A percentile compares a stretch with the other conserved stretches of the same genome.
Evolutionary conservation across 2,329 filamentous ascomycete species (phyloP).

Genomic region (Hortaea sp.): DNA sequence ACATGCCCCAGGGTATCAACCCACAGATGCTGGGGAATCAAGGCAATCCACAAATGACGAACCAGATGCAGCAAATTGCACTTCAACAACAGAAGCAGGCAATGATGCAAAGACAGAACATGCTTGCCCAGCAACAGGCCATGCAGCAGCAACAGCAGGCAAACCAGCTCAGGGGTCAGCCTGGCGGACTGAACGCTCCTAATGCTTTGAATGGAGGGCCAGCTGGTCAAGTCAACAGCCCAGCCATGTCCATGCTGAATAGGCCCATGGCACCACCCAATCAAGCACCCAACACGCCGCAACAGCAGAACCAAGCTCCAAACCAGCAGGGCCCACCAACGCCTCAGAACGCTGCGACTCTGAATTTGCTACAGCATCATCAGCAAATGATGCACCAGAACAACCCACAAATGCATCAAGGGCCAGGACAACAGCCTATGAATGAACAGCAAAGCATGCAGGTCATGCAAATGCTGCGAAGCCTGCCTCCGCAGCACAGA

Average conservation of each 20-base stretch:
- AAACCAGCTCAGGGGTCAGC: slow-evolving; percentile 37
- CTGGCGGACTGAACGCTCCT: slow-evolving; percentile 35
- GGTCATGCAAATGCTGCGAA: slow-evolving; percentile 16
- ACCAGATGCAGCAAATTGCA: slow-evolving; percentile 32
- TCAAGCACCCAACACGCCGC: slow-evolving; percentile 26
- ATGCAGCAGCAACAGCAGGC: slow-evolving; percentile 35
- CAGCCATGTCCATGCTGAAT: slow-evolving; percentile 41
- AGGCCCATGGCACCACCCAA: slow-evolving; percentile 38
- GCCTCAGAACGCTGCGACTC: slow-evolving; percentile 15
- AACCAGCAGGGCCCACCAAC: slow-evolving; percentile 15
- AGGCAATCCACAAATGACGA: slow-evolving; percentile 12
- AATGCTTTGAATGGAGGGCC: slow-evolving; percentile 27
- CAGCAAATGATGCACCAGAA: slow-evolving; percentile 23
- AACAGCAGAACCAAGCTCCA: slow-evolving; percentile 19
- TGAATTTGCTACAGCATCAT: slow-evolving; percentile 19
- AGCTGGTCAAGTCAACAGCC: slow-evolving; percentile 23
- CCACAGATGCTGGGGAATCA: slow-evolving; percentile 28
- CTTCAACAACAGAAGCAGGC: slow-evolving; percentile 32
- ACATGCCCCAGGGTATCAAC: slow-evolving; percentile 19
- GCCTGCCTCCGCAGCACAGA: slow-evolving; percentile 17
- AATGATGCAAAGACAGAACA: slow-evolving; percentile 29
- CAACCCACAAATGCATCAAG: slow-evolving; percentile 20
- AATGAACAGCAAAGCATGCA: slow-evolving; percentile 15
- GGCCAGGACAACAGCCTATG: not conserved
- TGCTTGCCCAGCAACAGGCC: slow-evolving; percentile 25